phyloP scores from a whole-genome alignment of 1,284 basidiomycete genomes.

The Gomphus bonarii region DNA sequence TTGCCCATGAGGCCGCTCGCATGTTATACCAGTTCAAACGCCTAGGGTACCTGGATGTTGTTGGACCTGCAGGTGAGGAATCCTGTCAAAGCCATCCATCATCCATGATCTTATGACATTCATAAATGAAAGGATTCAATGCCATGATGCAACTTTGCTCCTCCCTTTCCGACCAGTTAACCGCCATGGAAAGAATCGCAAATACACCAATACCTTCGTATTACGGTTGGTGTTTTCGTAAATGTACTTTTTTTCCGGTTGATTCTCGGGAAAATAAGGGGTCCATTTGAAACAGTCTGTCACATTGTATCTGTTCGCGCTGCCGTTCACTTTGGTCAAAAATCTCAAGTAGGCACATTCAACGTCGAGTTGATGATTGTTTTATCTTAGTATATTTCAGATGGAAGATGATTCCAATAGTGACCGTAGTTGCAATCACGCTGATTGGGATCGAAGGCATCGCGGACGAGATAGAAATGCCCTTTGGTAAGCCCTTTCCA shows the following conservation, averaged over 20 bases:
- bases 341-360: conserved; percentile 36
- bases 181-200: conserved; percentile 77
- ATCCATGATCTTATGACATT: conserved; percentile 7
- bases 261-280: conserved; percentile 40
- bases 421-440: conserved; percentile 77
- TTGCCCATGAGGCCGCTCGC: conserved; percentile 69
- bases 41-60: conserved; percentile 71
- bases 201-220: conserved; percentile 65
- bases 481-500: conserved; percentile 47
- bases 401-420: conserved; percentile 76
- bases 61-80: conserved; percentile 70
- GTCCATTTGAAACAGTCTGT: conserved; percentile 92
- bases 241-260: not conserved
- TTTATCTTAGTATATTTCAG: conserved; percentile 20
- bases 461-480: conserved; percentile 87
- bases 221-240: not conserved
- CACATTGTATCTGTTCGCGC: conserved; percentile 77
- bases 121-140: conserved; percentile 43
- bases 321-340: conserved; percentile 74
- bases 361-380: not conserved
- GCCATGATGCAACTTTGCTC: conserved; percentile 54
- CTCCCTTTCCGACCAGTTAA: conserved; percentile 53
- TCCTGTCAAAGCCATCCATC: not conserved
- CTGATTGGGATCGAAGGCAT: conserved; percentile 93
- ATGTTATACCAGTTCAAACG: conserved; percentile 64